Conservation (phyloP, 164 flowering plant genomes). For the Vitis rupestris region DNA sequence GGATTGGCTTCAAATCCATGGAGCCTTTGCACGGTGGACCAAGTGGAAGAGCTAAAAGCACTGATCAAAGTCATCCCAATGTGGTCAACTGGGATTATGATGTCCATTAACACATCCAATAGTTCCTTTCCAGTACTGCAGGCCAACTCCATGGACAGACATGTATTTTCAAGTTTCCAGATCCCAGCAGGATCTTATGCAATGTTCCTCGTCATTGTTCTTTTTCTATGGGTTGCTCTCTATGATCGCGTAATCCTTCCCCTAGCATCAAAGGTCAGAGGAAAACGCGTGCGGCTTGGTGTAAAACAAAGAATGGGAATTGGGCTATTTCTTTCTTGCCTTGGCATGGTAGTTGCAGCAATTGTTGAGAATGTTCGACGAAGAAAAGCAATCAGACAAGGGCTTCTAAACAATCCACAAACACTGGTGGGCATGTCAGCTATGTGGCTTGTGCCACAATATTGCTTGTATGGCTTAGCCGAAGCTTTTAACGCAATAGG, state of each 20-base stretch:
- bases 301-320: conserved; percentile 55
- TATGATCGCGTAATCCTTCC: conserved; percentile 52
- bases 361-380: conserved; percentile 47
- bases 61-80: conserved; percentile 52
- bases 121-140: conserved; percentile 40
- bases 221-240: conserved; percentile 39
- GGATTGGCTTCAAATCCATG: conserved; percentile 47
- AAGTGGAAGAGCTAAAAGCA: conserved; percentile 66
- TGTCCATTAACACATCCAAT: conserved; percentile 41
- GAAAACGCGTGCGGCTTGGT: conserved; percentile 37
- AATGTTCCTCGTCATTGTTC: conserved; percentile 31
- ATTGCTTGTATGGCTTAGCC: conserved; percentile 56
- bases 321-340: conserved; percentile 38
- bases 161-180: conserved; percentile 33
- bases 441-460: conserved; percentile 75
- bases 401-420: conserved; percentile 22
- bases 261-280: conserved; percentile 39
- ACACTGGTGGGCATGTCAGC: conserved; percentile 66
- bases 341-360: conserved; percentile 45
- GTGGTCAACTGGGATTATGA: conserved; percentile 58
- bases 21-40: conserved; percentile 53
- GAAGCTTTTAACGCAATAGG: conserved; percentile 79
- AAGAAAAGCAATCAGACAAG: conserved; percentile 43
- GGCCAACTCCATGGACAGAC: conserved; percentile 58
- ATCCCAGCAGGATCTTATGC: conserved; percentile 56